Conservation (phyloP, 331 rosid genomes). For the Rosa hybrid region DNA sequence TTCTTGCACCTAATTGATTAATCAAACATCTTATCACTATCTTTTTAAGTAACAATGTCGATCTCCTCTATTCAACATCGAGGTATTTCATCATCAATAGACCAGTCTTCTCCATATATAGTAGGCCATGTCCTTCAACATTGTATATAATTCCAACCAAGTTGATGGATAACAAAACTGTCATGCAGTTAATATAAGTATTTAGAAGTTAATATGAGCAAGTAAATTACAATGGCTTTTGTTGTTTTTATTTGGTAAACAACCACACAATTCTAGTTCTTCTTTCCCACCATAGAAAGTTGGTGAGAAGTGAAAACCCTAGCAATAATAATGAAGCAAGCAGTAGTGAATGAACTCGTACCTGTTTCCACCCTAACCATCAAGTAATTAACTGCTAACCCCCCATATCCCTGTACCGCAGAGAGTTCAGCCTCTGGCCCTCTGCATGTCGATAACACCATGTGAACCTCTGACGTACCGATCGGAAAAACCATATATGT, state of each 20-base stretch:
- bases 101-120: not conserved
- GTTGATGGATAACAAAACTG: not conserved
- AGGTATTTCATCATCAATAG: not conserved
- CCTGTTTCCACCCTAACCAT: conserved; percentile 5
- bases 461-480: conserved; percentile 13
- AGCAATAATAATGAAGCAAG: conserved; percentile 1
- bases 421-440: not conserved
- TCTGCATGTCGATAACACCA: not conserved
- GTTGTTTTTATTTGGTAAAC: conserved; percentile 12
- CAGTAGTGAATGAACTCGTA: not conserved
- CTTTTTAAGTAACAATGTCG: not conserved
- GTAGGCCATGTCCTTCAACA: not conserved
- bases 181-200: not conserved
- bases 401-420: not conserved
- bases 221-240: not conserved
- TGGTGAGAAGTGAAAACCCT: not conserved
- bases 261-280: conserved; percentile 5
- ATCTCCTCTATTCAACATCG: not conserved
- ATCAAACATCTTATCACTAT: not conserved
- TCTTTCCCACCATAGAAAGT: not conserved
- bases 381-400: not conserved
- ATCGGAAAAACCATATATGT: not conserved
- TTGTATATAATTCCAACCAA: not conserved
- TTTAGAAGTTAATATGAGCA: not conserved
- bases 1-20: not conserved